Evolutionary conservation across 106 monocot genomes (phyloP).

Genomic region (Dendrobium nobile): DNA sequence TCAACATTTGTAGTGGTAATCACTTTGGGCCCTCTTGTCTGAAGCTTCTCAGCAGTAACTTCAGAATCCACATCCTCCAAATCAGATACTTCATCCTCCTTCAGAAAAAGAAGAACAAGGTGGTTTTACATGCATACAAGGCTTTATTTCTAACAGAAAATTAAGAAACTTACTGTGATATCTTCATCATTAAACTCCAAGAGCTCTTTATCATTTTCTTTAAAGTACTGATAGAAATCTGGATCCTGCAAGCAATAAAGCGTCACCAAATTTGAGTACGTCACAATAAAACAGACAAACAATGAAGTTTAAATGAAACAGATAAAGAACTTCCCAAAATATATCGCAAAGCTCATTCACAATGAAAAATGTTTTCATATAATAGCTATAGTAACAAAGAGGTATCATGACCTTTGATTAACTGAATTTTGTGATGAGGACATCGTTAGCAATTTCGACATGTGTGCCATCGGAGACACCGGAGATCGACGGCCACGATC

Average conservation of each 20-base stretch:
- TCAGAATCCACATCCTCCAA: constrained; percentile 34
- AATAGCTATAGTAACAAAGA: not conserved
- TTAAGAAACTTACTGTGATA: constrained; percentile 37
- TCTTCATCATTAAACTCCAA: constrained; percentile 79
- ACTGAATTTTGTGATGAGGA: not conserved
- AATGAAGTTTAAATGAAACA: not conserved
- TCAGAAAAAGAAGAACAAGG: not conserved
- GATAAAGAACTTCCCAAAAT: not conserved
- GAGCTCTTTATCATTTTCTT: constrained; percentile 89
- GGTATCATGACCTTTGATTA: not conserved
- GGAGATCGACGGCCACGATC: no score
- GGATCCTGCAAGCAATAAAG: constrained; percentile 54
- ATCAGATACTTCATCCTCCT: constrained; percentile 52
- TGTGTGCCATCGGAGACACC: no score
- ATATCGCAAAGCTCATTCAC: not conserved
- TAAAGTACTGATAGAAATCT: constrained; percentile 87
- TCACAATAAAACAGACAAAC: not conserved
- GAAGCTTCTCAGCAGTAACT: constrained; percentile 8
- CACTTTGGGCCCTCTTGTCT: constrained; percentile 29
- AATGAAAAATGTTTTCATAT: not conserved
- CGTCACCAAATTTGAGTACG: not conserved
- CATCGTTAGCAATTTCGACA: no score
- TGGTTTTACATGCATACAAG: not conserved
- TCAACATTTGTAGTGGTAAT: constrained; percentile 88
- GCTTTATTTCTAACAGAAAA: not conserved